phyloP scores from a whole-genome alignment of 164 flowering plant species.

The Aristolochia californica region DNA sequence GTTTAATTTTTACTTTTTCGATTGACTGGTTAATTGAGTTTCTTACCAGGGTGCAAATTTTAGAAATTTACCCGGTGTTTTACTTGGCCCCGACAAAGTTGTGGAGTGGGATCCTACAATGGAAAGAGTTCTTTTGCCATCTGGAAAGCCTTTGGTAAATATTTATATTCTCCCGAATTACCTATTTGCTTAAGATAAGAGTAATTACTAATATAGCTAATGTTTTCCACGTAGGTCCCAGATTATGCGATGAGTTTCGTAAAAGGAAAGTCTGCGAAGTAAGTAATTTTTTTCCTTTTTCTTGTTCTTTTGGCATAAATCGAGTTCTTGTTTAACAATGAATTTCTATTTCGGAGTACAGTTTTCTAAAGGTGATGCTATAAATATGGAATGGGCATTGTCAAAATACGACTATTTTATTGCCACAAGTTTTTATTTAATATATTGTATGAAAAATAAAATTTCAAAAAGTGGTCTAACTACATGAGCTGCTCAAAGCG shows the following conservation, averaged over 20 bases:
- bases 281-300: conserved; percentile 12
- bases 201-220: background rate
- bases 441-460: too few relatives aligned
- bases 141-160: conserved; percentile 68
- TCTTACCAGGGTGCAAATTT: conserved; percentile 63
- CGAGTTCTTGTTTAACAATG: too few relatives aligned
- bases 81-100: conserved; percentile 34
- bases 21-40: background rate
- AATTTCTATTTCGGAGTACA: too few relatives aligned
- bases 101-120: conserved; percentile 51
- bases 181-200: too few relatives aligned
- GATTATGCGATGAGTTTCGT: conserved; percentile 68
- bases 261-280: conserved; percentile 60
- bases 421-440: too few relatives aligned
- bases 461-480: too few relatives aligned
- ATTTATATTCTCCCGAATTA: too few relatives aligned
- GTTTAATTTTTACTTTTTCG: background rate
- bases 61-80: conserved; percentile 65
- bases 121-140: conserved; percentile 29
- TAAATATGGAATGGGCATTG: too few relatives aligned
- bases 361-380: too few relatives aligned
- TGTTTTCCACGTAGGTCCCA: conserved; percentile 42
- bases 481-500: too few relatives aligned
- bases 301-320: background rate
- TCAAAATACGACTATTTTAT: too few relatives aligned